Evolutionary conservation across 2,329 filamentous ascomycete species (phyloP).

Genomic region (Exophiala lecanii-corni): DNA sequence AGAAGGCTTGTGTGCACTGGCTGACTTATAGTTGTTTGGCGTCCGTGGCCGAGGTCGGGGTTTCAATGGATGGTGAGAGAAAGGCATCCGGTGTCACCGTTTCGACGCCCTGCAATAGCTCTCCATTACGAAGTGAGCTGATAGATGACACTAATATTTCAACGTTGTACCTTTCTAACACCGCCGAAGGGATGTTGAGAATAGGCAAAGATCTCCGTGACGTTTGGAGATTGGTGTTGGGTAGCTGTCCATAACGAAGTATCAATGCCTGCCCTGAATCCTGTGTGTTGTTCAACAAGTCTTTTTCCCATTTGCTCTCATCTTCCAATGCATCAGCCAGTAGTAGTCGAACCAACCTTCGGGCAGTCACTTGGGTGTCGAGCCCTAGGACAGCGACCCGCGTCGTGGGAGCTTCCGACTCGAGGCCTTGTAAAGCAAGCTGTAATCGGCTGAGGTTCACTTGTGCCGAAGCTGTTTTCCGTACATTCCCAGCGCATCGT

Average conservation of each 20-base stretch:
- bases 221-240: slow-evolving; percentile 41
- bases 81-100: slow-evolving; percentile 49
- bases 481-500: slow-evolving; percentile 51
- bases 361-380: slow-evolving; percentile 47
- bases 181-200: slow-evolving; percentile 51
- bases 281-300: slow-evolving; percentile 50
- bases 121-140: slow-evolving; percentile 14
- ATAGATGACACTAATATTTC: slow-evolving; percentile 57
- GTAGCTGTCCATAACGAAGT: slow-evolving; percentile 54
- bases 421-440: slow-evolving; percentile 55
- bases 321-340: slow-evolving; percentile 65
- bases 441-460: slow-evolving; percentile 57
- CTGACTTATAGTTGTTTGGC: slow-evolving; percentile 64
- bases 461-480: slow-evolving; percentile 50
- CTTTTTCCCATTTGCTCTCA: slow-evolving; percentile 62
- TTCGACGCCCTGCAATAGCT: slow-evolving; percentile 13
- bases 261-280: slow-evolving; percentile 54
- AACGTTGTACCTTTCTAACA: slow-evolving; percentile 53
- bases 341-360: slow-evolving; percentile 61
- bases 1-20: slow-evolving; percentile 80
- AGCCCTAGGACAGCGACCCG: slow-evolving; percentile 55
- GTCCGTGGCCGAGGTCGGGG: slow-evolving; percentile 61
- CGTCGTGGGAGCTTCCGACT: slow-evolving; percentile 49
- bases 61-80: slow-evolving; percentile 71
- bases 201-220: slow-evolving; percentile 50